Percentiles rank a stretch among this genome's conserved stretches.
phyloP scores from a whole-genome alignment of 2,329 filamentous ascomycete genomes.

The Fusarium pininemorale region DNA sequence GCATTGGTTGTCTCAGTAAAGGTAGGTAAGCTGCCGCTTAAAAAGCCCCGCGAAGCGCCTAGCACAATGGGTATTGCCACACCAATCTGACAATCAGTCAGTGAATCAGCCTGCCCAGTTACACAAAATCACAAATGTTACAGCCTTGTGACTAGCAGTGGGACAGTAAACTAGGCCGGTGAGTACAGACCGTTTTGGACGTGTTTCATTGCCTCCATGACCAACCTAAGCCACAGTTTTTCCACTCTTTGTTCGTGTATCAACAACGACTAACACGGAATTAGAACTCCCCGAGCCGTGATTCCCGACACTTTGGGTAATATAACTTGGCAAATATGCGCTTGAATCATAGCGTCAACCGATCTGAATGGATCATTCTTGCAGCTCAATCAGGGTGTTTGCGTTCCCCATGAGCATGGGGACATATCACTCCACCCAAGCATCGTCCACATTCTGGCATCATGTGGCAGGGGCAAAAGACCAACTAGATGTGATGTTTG shows the following conservation, averaged over 20 bases:
- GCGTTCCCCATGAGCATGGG: not conserved
- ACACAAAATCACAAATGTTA: not conserved
- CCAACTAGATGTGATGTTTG: not conserved
- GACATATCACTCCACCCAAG: not conserved
- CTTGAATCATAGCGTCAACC: not conserved
- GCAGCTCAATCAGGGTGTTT: not conserved
- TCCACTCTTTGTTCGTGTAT: constrained; percentile 8
- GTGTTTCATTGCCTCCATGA: constrained; percentile 19
- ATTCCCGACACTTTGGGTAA: not conserved
- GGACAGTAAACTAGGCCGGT: not conserved
- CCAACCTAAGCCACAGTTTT: constrained; percentile 9
- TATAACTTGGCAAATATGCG: not conserved
- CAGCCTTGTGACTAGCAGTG: constrained; percentile 7
- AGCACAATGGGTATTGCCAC: not conserved
- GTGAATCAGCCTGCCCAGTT: constrained; percentile 5
- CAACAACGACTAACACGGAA: constrained; percentile 13
- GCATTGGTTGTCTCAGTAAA: not conserved
- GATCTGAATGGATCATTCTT: not conserved
- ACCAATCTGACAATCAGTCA: not conserved
- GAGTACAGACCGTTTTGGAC: not conserved
- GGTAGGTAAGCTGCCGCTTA: constrained; percentile 20
- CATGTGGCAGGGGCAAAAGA: not conserved
- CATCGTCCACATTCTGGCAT: not conserved
- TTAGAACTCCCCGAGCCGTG: constrained; percentile 3
- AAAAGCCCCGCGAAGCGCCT: constrained; percentile 29